A percentile compares a stretch with the other conserved stretches of the same genome.
Conservation (phyloP, 2,329 filamentous ascomycete species). For the Colletotrichum incanum region DNA sequence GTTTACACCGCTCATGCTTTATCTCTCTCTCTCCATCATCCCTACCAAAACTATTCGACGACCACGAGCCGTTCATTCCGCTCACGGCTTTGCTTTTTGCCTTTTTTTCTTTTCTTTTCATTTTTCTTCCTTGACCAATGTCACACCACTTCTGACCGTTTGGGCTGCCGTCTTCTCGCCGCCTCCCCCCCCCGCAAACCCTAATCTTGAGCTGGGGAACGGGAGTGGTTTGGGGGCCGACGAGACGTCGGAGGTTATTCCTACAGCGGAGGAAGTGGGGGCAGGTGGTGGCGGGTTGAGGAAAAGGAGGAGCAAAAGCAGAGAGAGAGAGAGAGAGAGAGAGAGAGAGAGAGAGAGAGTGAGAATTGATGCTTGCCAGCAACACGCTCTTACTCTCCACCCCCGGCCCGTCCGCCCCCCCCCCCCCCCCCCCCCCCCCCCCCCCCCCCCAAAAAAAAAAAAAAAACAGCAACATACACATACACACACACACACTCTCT, state of each 20-base stretch:
- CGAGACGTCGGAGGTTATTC: background rate
- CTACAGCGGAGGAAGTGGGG: background rate
- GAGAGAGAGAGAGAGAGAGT: background rate
- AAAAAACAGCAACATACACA: no score
- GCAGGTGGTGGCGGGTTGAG: no score
- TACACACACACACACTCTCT: background rate
- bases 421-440: no score
- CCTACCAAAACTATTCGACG: background rate
- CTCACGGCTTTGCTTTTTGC: no score
- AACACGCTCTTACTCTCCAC: no score
- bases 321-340: background rate
- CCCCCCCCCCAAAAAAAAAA: no score
- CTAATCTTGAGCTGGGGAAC: background rate
- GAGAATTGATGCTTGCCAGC: no score
- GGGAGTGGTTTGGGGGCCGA: background rate
- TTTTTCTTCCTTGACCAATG: no score
- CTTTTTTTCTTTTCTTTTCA: background rate
- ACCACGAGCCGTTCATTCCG: constrained; percentile 1
- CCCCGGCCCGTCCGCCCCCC: no score
- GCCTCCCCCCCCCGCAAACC: background rate
- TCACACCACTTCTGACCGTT: background rate
- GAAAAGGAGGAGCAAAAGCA: no score
- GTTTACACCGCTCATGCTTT: background rate
- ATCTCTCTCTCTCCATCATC: background rate
- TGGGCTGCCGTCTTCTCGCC: no score